phyloP scores from a whole-genome alignment of 441 rosid genomes.

The Mallotus repandus region DNA sequence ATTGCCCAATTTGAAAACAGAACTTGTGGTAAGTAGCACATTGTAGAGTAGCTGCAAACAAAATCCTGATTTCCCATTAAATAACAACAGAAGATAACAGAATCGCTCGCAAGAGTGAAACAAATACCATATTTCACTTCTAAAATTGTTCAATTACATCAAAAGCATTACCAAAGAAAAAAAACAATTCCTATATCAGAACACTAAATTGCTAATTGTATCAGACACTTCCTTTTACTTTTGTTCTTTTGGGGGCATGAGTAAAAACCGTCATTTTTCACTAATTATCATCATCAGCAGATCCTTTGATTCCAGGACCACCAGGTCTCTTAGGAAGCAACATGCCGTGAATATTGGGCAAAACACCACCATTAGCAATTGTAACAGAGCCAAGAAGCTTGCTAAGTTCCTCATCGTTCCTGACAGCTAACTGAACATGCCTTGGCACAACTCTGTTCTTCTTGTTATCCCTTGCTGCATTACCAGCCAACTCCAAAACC shows the following conservation, averaged over 20 bases:
- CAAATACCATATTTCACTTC: neutral
- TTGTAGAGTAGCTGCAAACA: no score
- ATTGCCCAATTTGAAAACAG: no score
- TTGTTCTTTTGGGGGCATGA: no score
- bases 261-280: no score
- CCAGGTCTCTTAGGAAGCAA: constrained; percentile 31
- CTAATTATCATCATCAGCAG: constrained; percentile 18
- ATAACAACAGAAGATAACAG: no score
- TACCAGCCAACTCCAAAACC: constrained; percentile 31
- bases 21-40: no score
- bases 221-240: neutral
- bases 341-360: constrained; percentile 37
- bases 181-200: neutral
- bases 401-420: constrained; percentile 26
- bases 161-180: neutral
- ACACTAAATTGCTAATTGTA: neutral
- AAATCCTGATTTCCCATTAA: no score
- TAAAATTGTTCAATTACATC: neutral
- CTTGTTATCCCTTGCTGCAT: constrained; percentile 31
- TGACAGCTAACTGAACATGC: constrained; percentile 22
- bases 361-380: constrained; percentile 34
- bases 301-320: constrained; percentile 7
- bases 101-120: no score
- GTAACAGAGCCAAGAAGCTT: constrained; percentile 34
- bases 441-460: constrained; percentile 18